These are phyloP conservation scores for Trifolium fragiferum DNA, from an alignment of 306 rosid species.

Conservation along the genomic window DNA sequence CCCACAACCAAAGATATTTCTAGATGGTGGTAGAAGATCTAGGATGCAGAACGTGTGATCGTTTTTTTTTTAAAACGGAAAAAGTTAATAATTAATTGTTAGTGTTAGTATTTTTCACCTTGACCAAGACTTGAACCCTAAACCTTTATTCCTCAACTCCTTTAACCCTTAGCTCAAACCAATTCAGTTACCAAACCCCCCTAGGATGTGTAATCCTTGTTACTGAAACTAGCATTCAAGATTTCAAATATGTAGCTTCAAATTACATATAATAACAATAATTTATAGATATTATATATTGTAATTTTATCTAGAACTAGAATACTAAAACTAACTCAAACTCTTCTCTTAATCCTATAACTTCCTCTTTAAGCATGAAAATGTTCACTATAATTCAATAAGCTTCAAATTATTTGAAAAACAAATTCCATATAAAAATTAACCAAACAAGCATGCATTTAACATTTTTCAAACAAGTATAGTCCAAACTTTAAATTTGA, in stretches of 20 bases:
- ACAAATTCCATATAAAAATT: background rate
- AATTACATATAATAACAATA: background rate
- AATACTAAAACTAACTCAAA: background rate
- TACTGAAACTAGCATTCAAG: background rate
- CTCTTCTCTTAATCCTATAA: background rate
- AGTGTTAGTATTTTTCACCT: too few species aligned
- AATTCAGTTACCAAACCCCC: too few species aligned
- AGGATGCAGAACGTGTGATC: background rate
- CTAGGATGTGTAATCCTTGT: background rate
- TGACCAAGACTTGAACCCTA: too few species aligned
- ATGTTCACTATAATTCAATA: background rate
- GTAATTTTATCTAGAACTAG: background rate
- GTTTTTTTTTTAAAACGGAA: background rate
- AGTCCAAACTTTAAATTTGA: background rate
- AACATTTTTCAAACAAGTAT: background rate
- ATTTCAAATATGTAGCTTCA: conserved; percentile 5
- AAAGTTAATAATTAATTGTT: too few species aligned
- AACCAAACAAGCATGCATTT: background rate
- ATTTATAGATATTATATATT: background rate
- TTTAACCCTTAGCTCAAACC: too few species aligned
- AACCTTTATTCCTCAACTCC: too few species aligned
- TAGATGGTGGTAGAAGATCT: background rate
- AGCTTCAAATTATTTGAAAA: background rate
- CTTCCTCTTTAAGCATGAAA: background rate
- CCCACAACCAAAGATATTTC: background rate